phyloP scores from a whole-genome alignment of 2,329 filamentous ascomycete genomes.

The Cladosporium sp. region DNA sequence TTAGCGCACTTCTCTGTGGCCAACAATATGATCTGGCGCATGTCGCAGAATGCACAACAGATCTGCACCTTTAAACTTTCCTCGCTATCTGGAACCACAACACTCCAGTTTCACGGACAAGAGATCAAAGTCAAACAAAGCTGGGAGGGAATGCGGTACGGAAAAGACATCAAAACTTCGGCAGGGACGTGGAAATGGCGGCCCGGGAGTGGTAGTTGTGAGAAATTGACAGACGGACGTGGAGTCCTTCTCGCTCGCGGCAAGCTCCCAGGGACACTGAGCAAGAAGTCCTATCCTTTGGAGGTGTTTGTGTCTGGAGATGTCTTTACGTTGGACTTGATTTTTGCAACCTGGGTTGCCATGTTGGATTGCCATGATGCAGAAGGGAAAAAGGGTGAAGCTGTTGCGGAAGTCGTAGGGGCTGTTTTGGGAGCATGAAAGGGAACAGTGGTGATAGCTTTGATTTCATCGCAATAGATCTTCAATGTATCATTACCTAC shows the following conservation, averaged over 20 bases:
- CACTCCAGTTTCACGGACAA: not conserved
- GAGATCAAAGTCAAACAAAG: constrained; percentile 9
- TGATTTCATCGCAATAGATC: not conserved
- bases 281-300: not conserved
- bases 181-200: not conserved
- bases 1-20: not conserved
- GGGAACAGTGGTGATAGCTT: not conserved
- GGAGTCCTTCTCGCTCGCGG: not conserved
- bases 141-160: constrained; percentile 1
- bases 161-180: not conserved
- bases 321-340: not conserved
- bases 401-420: not conserved
- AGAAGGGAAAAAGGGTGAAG: not conserved
- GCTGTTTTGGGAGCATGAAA: not conserved
- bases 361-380: constrained; percentile 4
- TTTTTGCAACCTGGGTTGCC: not conserved
- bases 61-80: constrained; percentile 1
- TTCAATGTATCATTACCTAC: not conserved
- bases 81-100: not conserved
- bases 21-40: not conserved
- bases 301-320: constrained; percentile 2
- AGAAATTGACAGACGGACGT: not conserved
- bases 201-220: not conserved
- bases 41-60: not conserved
- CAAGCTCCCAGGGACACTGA: not conserved